Evolutionary conservation across 345 rosid species (phyloP), one percentile per base, ranked within the genome.

Genomic region (Salix udensis): DNA sequence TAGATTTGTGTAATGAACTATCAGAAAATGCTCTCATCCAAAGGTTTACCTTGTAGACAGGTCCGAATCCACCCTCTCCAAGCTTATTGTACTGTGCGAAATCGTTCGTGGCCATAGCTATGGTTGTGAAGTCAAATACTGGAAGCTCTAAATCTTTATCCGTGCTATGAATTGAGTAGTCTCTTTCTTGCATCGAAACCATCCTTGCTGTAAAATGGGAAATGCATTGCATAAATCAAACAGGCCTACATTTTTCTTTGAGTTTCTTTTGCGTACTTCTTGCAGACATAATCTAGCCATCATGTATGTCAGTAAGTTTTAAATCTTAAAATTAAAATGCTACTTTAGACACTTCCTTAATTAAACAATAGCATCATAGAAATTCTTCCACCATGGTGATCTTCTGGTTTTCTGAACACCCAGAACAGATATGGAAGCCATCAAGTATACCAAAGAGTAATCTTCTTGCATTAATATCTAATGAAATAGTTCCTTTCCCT

Each of bases 41-140:
- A 55, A 52, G 15, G 2, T 8, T 14, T 67, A 82, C 82, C 83
- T 67, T 77, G 65, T 77, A 80, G 13, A 79, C 81, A 24, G 82
- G 81, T 66, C 85, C 81, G 55, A 70, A 76, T 1, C 83, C 82
- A 30, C 84, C 81, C 67, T 84, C 82, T 39, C 83, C 82, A 67
- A 80, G 68, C 77, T 71, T 71, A 65, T 74, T 80, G 40, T 19
- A 42, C 2, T 3, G 12, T 1, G 76, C 67, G 37, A 74, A 80
- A 50, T 58, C 53, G 23, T 62, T n/a, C 0, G 82, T 71, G 26
- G 84, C 77, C 21, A 36, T 55, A 18, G 70, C 37, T 42, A 80
- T 71, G 24, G 83, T 76, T 34, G 52, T 7, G 23, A 80, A 76
- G 53, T 80, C 83, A 34, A 80, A 80, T 30, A 76, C 10, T 23